phyloP scores from a whole-genome alignment of 169 alveolate species.

The Eimeria acervulina region DNA sequence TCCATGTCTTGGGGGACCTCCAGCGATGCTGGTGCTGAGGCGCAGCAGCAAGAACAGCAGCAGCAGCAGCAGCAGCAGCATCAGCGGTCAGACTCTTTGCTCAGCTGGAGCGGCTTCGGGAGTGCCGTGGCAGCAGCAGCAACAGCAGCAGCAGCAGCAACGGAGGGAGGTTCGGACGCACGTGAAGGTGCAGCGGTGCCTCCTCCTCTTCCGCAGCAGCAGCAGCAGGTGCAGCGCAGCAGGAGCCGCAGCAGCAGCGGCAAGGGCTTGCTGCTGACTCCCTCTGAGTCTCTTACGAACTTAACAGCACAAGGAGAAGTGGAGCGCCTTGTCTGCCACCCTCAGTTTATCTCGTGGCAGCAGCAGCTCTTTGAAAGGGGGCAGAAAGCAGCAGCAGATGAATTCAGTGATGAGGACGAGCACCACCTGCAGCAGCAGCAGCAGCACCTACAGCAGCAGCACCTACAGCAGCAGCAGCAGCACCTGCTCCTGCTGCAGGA shows the following conservation, averaged over 20 bases:
- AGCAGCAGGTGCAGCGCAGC: background rate
- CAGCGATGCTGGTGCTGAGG: background rate
- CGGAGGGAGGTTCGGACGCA: background rate
- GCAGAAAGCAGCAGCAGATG: too few relatives aligned
- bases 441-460: too few relatives aligned
- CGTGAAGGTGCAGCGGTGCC: background rate
- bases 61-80: constrained; percentile 44
- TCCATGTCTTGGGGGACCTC: background rate
- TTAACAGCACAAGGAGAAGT: constrained; percentile 61
- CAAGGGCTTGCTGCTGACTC: constrained; percentile 13
- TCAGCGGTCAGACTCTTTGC: background rate
- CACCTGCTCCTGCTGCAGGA: too few relatives aligned
- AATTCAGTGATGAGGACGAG: too few relatives aligned
- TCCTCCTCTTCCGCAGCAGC: background rate
- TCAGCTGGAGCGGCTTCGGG: constrained; percentile 32
- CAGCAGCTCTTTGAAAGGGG: too few relatives aligned
- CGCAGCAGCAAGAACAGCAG: constrained; percentile 38
- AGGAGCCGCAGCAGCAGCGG: constrained; percentile 35
- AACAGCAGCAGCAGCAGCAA: constrained; percentile 6
- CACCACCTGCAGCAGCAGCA: too few relatives aligned
- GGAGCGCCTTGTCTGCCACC: background rate
- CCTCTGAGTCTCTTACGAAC: background rate
- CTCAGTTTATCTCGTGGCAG: too few relatives aligned
- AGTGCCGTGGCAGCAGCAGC: background rate
- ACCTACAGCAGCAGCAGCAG: too few relatives aligned